These are phyloP conservation scores for Ulota crispa DNA, from an alignment of 225 moss, liverwort and hornwort species.

Conservation along the genomic window DNA sequence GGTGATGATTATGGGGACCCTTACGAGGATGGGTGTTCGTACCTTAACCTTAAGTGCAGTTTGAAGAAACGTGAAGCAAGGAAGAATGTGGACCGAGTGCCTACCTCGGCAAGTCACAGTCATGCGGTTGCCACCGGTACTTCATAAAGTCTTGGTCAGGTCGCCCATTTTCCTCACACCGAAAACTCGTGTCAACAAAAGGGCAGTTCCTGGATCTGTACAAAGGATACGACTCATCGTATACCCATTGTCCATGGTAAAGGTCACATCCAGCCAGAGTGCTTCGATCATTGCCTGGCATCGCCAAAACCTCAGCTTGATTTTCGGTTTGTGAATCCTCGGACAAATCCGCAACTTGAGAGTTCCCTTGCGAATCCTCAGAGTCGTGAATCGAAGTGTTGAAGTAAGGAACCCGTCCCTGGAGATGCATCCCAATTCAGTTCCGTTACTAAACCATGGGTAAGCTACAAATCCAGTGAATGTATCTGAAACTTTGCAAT, in stretches of 20 bases:
- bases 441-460: background rate
- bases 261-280: slow-evolving; percentile 51
- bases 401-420: background rate
- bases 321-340: slow-evolving; percentile 7
- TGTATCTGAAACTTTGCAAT: background rate
- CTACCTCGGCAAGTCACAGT: slow-evolving; percentile 74
- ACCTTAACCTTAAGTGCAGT: no score
- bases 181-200: slow-evolving; percentile 68
- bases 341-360: slow-evolving; percentile 1
- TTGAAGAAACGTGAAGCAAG: background rate
- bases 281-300: slow-evolving; percentile 11
- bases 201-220: slow-evolving; percentile 73
- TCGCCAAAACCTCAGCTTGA: slow-evolving; percentile 10
- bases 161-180: slow-evolving; percentile 87
- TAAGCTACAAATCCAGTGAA: background rate
- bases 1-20: no score
- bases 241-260: slow-evolving; percentile 69
- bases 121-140: slow-evolving; percentile 83
- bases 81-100: background rate
- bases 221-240: slow-evolving; percentile 69
- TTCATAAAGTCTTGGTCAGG: slow-evolving; percentile 69
- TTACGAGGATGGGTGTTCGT: no score
- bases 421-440: background rate
- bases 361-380: background rate
- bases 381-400: background rate